These are phyloP conservation scores for Cladosporium oxysporum DNA, from an alignment of 2,329 filamentous ascomycete species.

Conservation along the genomic window DNA sequence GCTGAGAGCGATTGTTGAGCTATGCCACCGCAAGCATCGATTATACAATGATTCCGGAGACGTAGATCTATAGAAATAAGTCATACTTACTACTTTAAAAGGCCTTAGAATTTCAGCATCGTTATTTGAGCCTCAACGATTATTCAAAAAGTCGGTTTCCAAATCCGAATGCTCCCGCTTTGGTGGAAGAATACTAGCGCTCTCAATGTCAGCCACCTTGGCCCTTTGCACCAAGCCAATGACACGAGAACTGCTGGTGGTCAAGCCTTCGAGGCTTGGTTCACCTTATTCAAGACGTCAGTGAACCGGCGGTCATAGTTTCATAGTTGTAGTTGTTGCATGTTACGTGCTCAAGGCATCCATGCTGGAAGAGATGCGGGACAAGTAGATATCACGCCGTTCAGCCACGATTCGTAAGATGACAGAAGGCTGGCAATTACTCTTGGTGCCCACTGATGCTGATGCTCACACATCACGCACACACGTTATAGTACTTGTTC, in stretches of 20 bases:
- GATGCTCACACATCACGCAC: not conserved
- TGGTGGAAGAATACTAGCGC: not conserved
- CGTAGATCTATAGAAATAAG: not conserved
- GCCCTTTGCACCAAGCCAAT: not conserved
- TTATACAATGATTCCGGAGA: not conserved
- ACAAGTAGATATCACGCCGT: not conserved
- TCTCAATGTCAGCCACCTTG: not conserved
- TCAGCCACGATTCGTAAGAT: not conserved
- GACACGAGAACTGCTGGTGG: not conserved
- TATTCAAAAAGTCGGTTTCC: not conserved
- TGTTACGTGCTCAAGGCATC: too few relatives aligned
- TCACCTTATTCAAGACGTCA: not conserved
- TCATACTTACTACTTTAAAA: not conserved
- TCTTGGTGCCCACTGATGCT: not conserved
- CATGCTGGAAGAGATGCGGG: too few relatives aligned
- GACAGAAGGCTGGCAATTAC: not conserved
- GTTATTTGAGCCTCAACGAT: not conserved
- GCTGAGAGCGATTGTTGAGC: not conserved
- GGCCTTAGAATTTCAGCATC: not conserved
- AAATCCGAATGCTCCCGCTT: not conserved
- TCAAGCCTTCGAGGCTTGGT: not conserved
- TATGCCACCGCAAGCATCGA: not conserved
- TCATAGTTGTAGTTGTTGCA: not conserved
- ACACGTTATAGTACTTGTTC: not conserved
- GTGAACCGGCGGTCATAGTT: not conserved